Conservation (phyloP, 768 basidiomycete species). For the Pleurotus eryngii region DNA sequence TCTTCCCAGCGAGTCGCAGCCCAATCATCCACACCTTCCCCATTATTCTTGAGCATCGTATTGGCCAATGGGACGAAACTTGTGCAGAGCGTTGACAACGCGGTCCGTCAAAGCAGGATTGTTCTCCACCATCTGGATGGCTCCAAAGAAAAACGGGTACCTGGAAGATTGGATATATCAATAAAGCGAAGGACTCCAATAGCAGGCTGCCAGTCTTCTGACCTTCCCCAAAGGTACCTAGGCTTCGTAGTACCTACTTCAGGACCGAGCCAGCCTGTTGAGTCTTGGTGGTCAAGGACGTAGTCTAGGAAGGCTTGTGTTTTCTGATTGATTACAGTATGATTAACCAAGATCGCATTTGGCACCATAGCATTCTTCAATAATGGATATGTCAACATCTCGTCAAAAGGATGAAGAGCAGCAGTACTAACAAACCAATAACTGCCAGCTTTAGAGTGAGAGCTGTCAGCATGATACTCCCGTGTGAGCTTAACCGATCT, state of each 20-base stretch:
- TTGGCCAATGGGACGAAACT: slow-evolving; percentile 54
- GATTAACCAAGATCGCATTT: slow-evolving; percentile 44
- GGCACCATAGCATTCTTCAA: slow-evolving; percentile 51
- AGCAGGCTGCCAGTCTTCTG: neutral
- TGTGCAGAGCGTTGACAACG: slow-evolving; percentile 49
- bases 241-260: slow-evolving; percentile 52
- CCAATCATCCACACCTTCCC: slow-evolving; percentile 53
- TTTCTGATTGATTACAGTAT: slow-evolving; percentile 41
- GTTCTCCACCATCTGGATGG: slow-evolving; percentile 53
- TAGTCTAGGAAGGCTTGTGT: slow-evolving; percentile 47
- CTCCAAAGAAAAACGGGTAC: slow-evolving; percentile 57
- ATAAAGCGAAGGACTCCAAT: too few species aligned
- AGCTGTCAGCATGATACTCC: neutral
- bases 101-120: slow-evolving; percentile 37
- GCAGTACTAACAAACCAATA: slow-evolving; percentile 51
- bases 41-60: slow-evolving; percentile 46
- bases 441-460: slow-evolving; percentile 40
- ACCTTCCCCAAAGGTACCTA: slow-evolving; percentile 53
- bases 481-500: too few species aligned
- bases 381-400: neutral
- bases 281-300: slow-evolving; percentile 48
- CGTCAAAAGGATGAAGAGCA: neutral
- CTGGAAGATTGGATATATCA: slow-evolving; percentile 16
- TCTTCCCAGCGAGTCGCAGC: slow-evolving; percentile 55
- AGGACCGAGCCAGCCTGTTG: slow-evolving; percentile 54